These are phyloP conservation scores for Firmiana major DNA, from an alignment of 345 rosid species.

Conservation along the genomic window DNA sequence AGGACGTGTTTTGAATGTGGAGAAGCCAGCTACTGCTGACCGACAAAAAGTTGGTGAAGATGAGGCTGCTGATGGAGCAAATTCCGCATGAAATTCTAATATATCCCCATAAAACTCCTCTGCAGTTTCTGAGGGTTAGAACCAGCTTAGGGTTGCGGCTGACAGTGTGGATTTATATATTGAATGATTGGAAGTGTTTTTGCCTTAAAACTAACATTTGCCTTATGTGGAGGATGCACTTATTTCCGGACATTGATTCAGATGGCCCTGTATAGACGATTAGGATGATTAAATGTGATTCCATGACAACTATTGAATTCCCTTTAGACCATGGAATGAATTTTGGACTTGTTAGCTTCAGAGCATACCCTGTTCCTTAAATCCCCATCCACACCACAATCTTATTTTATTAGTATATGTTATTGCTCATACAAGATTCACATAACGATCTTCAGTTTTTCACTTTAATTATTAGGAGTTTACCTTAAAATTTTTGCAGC, in stretches of 20 bases:
- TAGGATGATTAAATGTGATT: background rate
- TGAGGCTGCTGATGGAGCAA: background rate
- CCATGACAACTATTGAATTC: background rate
- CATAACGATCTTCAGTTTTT: background rate
- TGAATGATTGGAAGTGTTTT: background rate
- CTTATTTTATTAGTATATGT: too few species aligned
- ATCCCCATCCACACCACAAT: background rate
- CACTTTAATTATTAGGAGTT: background rate
- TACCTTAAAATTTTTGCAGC: background rate
- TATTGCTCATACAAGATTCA: background rate
- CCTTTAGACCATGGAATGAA: background rate
- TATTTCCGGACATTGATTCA: background rate
- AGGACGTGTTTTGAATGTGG: slow-evolving; percentile 47
- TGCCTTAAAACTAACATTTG: background rate
- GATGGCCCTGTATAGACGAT: background rate
- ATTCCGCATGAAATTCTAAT: background rate
- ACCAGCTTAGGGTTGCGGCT: background rate
- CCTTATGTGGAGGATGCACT: background rate
- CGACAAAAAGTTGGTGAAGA: background rate
- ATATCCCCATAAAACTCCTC: background rate
- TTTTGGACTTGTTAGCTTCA: background rate
- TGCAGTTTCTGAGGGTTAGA: background rate
- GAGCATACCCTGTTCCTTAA: too few species aligned
- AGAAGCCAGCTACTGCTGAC: slow-evolving; percentile 21
- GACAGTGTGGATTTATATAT: background rate